Percentiles rank a stretch among this genome's conserved stretches.
phyloP scores from a whole-genome alignment of 192 early-diverging fungal genomes.

The Rhizophagus sp. region DNA sequence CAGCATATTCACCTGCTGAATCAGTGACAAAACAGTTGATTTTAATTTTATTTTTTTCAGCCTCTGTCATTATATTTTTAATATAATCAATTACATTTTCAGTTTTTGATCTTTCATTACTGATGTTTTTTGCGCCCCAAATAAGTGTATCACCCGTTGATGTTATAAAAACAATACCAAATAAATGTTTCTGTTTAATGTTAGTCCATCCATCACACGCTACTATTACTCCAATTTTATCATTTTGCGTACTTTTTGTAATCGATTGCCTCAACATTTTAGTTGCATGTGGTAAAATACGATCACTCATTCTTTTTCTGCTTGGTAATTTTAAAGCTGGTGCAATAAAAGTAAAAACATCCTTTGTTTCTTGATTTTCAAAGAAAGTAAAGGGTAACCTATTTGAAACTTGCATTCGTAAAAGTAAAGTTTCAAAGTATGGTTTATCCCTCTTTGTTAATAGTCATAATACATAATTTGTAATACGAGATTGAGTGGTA shows the following conservation, averaged over 20 bases:
- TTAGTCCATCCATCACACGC: constrained; percentile 2
- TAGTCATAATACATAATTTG: background rate
- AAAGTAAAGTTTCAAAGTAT: background rate
- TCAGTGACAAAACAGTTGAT: no score
- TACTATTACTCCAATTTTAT: background rate
- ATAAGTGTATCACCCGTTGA: background rate
- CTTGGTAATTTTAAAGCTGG: background rate
- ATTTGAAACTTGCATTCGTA: background rate
- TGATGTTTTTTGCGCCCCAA: background rate
- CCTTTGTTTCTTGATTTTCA: background rate
- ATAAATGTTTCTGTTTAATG: background rate
- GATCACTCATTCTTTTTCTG: background rate
- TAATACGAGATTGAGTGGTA: no score
- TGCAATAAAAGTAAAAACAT: background rate
- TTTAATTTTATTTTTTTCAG: no score
- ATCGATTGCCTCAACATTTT: background rate
- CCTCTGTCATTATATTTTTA: no score
- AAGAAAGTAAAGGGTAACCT: background rate
- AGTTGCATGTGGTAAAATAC: background rate
- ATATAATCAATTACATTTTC: constrained; percentile 3
- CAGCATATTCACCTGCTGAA: no score
- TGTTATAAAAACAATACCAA: constrained; percentile 9
- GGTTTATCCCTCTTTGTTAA: background rate
- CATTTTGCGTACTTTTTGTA: background rate
- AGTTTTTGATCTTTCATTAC: constrained; percentile 9